Evolutionary conservation across 2,329 filamentous ascomycete genomes (phyloP).

Genomic region (Fusarium miscanthi): DNA sequence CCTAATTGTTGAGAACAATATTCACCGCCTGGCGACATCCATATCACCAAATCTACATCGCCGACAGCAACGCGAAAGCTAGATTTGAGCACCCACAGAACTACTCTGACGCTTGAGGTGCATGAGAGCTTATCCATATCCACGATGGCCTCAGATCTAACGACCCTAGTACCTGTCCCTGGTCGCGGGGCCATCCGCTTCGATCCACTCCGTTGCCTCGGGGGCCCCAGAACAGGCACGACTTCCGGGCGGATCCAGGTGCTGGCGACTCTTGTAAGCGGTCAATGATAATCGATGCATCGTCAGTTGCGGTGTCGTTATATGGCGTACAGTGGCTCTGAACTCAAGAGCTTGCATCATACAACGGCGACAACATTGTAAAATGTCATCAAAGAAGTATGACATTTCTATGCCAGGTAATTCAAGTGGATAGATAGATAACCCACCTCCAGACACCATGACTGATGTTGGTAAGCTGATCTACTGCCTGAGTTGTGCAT

Average conservation of each 20-base stretch:
- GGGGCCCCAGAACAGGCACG: conserved; percentile 11
- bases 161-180: conserved; percentile 25
- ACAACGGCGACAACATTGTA: background rate
- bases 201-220: conserved; percentile 28
- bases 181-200: conserved; percentile 22
- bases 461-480: background rate
- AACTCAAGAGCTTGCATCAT: too few relatives aligned
- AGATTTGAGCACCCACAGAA: background rate
- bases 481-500: background rate
- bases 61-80: background rate
- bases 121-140: conserved; percentile 29
- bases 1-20: background rate
- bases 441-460: background rate
- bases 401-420: background rate
- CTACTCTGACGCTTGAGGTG: background rate
- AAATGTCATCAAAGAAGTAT: background rate
- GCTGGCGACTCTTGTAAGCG: background rate
- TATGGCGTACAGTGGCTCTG: background rate
- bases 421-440: background rate
- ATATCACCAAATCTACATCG: background rate
- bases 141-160: conserved; percentile 35
- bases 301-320: background rate
- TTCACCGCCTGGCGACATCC: background rate
- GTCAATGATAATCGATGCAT: background rate
- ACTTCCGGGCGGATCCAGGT: conserved; percentile 13